A percentile compares a stretch with the other conserved stretches of the same genome.
Conservation (phyloP, 2,329 filamentous ascomycete genomes). For the Bipolaris zeicola region DNA sequence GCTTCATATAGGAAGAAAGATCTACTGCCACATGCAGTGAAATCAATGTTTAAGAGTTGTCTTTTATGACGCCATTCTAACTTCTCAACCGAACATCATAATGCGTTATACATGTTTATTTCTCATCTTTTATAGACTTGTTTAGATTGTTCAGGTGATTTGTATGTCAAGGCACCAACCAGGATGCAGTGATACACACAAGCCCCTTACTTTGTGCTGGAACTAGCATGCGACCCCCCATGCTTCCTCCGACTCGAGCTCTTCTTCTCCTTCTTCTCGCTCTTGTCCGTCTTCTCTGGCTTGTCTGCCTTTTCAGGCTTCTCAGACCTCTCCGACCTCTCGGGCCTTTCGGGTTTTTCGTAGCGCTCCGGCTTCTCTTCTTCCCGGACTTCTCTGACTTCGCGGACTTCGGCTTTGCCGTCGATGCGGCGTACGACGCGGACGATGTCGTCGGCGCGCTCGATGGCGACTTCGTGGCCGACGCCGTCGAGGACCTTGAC, state of each 20-base stretch:
- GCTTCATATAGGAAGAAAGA: too few species aligned
- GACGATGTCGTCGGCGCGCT: slow-evolving; percentile 64
- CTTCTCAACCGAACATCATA: too few species aligned
- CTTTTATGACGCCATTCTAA: too few species aligned
- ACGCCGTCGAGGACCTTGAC: slow-evolving; percentile 61
- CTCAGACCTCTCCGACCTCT: not conserved
- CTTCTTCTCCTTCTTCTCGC: slow-evolving; percentile 16
- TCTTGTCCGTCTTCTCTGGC: not conserved
- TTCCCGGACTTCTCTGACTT: not conserved
- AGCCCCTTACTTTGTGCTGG: slow-evolving; percentile 11
- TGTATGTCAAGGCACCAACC: too few species aligned
- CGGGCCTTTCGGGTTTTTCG: not conserved
- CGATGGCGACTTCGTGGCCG: slow-evolving; percentile 73
- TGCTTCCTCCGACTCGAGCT: slow-evolving; percentile 16
- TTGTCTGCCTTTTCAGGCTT: not conserved
- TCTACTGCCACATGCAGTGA: too few species aligned
- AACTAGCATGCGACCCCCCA: slow-evolving; percentile 12
- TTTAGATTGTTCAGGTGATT: too few species aligned
- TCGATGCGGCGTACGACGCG: slow-evolving; percentile 12
- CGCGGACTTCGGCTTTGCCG: slow-evolving; percentile 6
- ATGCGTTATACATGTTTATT: too few species aligned
- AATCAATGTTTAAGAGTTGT: too few species aligned
- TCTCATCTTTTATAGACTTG: too few species aligned
- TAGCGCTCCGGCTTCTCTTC: slow-evolving; percentile 1
- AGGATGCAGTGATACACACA: not conserved